Conservation (phyloP, 2,329 filamentous ascomycete genomes). For the Metarhizium album region DNA sequence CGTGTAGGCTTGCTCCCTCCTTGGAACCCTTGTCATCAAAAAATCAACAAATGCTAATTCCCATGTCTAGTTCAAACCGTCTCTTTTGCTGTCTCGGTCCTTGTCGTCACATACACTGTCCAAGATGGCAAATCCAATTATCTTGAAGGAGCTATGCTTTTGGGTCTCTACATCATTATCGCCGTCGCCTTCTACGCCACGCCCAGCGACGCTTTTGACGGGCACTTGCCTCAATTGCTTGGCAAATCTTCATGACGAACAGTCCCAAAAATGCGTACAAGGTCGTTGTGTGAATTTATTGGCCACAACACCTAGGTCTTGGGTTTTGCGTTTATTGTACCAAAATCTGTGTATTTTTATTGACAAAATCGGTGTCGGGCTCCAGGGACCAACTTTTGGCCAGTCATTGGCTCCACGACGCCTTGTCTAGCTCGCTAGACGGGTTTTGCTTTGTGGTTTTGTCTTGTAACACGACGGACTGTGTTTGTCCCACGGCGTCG, state of each 20-base stretch:
- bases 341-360: too few relatives aligned
- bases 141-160: constrained; percentile 63
- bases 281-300: neutral
- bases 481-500: neutral
- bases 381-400: neutral
- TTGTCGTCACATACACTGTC: constrained; percentile 67
- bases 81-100: constrained; percentile 62
- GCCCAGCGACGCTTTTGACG: constrained; percentile 35
- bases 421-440: neutral
- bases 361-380: neutral
- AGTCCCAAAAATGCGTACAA: neutral
- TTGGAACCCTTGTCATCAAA: neutral
- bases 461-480: neutral
- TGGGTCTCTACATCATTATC: constrained; percentile 47
- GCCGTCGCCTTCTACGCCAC: constrained; percentile 50
- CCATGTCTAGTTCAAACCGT: constrained; percentile 53
- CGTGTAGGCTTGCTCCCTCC: constrained; percentile 22
- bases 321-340: too few relatives aligned
- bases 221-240: neutral
- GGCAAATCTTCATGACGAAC: neutral
- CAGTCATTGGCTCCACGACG: neutral
- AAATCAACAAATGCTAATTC: neutral
- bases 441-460: neutral
- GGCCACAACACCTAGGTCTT: neutral
- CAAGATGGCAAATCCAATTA: constrained; percentile 80